A percentile compares a stretch with the other conserved stretches of the same genome.
Evolutionary conservation across 2,329 filamentous ascomycete species (phyloP).

Genomic region (Paraconiothyrium brasiliense): DNA sequence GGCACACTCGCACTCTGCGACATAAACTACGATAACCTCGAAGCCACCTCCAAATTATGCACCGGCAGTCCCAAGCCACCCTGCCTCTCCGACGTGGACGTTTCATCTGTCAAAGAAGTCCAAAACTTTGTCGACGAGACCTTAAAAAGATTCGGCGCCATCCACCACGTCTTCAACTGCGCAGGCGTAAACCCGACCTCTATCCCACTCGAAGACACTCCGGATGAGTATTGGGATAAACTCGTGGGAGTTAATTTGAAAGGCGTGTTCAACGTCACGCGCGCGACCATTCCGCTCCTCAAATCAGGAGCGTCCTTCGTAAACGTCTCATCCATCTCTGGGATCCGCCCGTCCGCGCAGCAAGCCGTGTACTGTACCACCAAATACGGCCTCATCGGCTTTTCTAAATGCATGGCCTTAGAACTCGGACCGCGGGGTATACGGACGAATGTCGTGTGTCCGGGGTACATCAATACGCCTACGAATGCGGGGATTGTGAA

Average conservation of each 20-base stretch:
- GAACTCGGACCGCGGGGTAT: conserved; percentile 45
- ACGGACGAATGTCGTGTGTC: conserved; percentile 42
- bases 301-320: conserved; percentile 33
- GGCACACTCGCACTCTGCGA: conserved; percentile 47
- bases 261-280: conserved; percentile 57
- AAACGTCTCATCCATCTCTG: conserved; percentile 40
- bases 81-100: conserved; percentile 54
- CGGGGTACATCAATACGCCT: conserved; percentile 58
- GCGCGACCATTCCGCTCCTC: conserved; percentile 53
- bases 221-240: conserved; percentile 59
- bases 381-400: conserved; percentile 47
- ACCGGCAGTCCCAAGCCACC: conserved; percentile 47
- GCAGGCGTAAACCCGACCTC: conserved; percentile 61
- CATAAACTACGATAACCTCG: conserved; percentile 53
- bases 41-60: conserved; percentile 52
- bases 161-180: conserved; percentile 57
- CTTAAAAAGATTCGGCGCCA: conserved; percentile 43
- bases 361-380: conserved; percentile 48
- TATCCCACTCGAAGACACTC: conserved; percentile 51
- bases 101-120: conserved; percentile 56
- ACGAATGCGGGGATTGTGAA: conserved; percentile 61
- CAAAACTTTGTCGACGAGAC: conserved; percentile 52
- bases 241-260: conserved; percentile 58
- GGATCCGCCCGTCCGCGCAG: conserved; percentile 34
- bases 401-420: conserved; percentile 44